Percentiles rank a stretch among this genome's conserved stretches.
Evolutionary conservation across 805 yeast species (phyloP).

Genomic region (Starmerella bombicola): DNA sequence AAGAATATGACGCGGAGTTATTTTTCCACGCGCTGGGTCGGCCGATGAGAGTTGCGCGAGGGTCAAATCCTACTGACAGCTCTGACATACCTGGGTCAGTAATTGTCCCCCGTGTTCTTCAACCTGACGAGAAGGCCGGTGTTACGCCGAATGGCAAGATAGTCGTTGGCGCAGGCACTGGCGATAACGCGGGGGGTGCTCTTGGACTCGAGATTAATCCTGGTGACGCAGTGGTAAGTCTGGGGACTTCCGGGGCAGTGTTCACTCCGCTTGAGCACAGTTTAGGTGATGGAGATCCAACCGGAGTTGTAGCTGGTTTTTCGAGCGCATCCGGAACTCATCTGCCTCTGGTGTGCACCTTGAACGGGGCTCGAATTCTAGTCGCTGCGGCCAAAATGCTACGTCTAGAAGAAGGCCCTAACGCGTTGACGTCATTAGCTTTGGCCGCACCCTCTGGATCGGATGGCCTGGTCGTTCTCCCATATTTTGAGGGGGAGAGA

Average conservation of each 20-base stretch:
- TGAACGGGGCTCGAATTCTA: constrained; percentile 23
- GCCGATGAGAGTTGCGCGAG: constrained; percentile 18
- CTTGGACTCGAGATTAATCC: constrained; percentile 18
- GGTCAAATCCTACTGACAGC: neutral
- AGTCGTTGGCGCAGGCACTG: constrained; percentile 22
- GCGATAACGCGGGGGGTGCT: constrained; percentile 26
- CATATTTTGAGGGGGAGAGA: constrained; percentile 25
- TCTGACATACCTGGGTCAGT: constrained; percentile 8
- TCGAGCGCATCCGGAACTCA: constrained; percentile 20
- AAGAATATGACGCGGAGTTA: constrained; percentile 17
- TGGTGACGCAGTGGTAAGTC: constrained; percentile 21
- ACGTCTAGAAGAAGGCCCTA: constrained; percentile 10
- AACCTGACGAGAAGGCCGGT: constrained; percentile 16
- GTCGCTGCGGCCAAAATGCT: constrained; percentile 13
- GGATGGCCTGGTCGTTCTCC: constrained; percentile 21
- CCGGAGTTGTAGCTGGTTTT: constrained; percentile 23
- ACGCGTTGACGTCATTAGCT: constrained; percentile 17
- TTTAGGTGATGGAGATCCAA: constrained; percentile 18
- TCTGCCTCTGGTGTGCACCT: constrained; percentile 23
- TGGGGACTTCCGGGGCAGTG: constrained; percentile 24
- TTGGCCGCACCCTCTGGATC: constrained; percentile 17
- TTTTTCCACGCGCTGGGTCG: constrained; percentile 22
- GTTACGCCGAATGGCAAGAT: constrained; percentile 8
- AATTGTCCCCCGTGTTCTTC: constrained; percentile 21
- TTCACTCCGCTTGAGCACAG: constrained; percentile 12